Conservation (phyloP, 2,329 filamentous ascomycete genomes). For the Salinomyces thailandicus region DNA sequence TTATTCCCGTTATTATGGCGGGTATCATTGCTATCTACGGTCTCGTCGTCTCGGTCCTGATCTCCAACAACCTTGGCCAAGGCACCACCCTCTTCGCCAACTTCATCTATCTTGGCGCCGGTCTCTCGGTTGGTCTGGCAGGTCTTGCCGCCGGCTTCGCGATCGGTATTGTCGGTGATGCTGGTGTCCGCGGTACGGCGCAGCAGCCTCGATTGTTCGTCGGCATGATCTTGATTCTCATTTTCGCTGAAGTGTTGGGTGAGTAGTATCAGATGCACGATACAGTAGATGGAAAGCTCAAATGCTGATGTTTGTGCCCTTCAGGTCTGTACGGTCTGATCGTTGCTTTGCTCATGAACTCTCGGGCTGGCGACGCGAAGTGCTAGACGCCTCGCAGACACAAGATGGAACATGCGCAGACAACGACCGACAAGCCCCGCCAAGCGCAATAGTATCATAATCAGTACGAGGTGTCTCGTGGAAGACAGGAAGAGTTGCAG, state of each 20-base stretch:
- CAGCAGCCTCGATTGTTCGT: slow-evolving; percentile 82
- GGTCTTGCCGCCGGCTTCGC: slow-evolving; percentile 35
- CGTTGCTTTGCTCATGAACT: slow-evolving; percentile 99
- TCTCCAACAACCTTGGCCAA: slow-evolving; percentile 43
- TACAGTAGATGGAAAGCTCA: neutral
- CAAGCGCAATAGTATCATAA: neutral
- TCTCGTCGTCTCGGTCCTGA: slow-evolving; percentile 44
- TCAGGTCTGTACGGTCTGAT: slow-evolving; percentile 97
- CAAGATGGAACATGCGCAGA: neutral
- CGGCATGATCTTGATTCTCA: slow-evolving; percentile 97
- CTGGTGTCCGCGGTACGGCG: slow-evolving; percentile 76
- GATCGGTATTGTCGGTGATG: slow-evolving; percentile 56
- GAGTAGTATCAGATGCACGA: slow-evolving; percentile 29
- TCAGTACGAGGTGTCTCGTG: neutral
- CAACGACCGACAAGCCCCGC: neutral
- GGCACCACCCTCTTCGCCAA: slow-evolving; percentile 38
- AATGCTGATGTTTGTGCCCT: neutral
- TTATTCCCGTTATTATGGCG: slow-evolving; percentile 99
- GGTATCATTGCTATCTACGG: slow-evolving; percentile 98
- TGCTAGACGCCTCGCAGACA: slow-evolving; percentile 43
- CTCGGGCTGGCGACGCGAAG: slow-evolving; percentile 56
- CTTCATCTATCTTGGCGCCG: slow-evolving; percentile 45
- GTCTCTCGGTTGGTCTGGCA: slow-evolving; percentile 38
- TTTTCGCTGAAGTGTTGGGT: slow-evolving; percentile 99
- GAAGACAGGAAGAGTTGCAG: neutral